Evolutionary conservation across 1,284 basidiomycete species (phyloP).

Genomic region (Microbotryum violaceum): DNA sequence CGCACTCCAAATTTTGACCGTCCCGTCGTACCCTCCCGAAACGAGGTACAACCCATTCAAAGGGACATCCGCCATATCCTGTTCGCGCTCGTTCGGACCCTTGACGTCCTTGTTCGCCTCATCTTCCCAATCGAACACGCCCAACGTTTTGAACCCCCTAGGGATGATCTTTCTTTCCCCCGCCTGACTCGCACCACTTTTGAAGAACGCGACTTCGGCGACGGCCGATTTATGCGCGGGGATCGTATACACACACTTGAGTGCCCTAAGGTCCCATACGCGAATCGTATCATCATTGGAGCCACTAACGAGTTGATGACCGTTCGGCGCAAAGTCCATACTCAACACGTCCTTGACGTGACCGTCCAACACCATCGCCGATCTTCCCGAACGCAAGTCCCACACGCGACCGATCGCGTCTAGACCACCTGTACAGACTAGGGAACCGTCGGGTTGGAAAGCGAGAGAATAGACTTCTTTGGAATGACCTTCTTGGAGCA

Average conservation of each 20-base stretch:
- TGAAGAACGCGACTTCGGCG: conserved; percentile 90
- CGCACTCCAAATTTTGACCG: conserved; percentile 92
- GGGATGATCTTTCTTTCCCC: conserved; percentile 9
- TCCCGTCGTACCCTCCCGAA: conserved; percentile 88
- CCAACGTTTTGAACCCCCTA: conserved; percentile 17
- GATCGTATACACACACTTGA: conserved; percentile 89
- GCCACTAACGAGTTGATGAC: conserved; percentile 93
- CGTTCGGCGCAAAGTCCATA: conserved; percentile 90
- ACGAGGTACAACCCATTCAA: conserved; percentile 81
- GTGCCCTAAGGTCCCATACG: conserved; percentile 94
- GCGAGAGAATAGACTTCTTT: conserved; percentile 93
- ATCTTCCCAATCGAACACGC: conserved; percentile 39
- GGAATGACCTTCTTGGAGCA: conserved; percentile 93
- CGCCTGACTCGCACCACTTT: conserved; percentile 36
- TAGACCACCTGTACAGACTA: conserved; percentile 86
- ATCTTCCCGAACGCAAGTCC: conserved; percentile 90
- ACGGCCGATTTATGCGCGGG: conserved; percentile 92
- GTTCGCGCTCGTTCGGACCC: conserved; percentile 4
- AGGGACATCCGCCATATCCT: conserved; percentile 25
- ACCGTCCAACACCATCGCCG: conserved; percentile 96
- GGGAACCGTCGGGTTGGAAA: conserved; percentile 89
- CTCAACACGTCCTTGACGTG: conserved; percentile 90
- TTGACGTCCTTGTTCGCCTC: conserved; percentile 10
- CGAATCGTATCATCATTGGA: conserved; percentile 95
- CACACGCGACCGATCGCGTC: conserved; percentile 96